Conservation (phyloP, 148 eudicot species). For the Dysphania ambrosioides region DNA sequence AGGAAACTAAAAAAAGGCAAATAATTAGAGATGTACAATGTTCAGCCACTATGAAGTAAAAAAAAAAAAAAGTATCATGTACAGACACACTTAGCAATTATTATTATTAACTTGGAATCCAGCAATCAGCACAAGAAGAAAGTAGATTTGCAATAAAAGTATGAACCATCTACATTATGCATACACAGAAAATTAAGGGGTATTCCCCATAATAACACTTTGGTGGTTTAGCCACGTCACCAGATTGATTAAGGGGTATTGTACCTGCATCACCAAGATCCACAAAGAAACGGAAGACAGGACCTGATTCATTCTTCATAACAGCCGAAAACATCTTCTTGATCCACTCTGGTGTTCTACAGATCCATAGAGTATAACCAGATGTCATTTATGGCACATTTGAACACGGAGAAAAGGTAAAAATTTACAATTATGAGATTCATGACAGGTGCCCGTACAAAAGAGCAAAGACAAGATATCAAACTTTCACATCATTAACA, state of each 20-base stretch:
- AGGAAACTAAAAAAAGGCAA: slow-evolving; percentile 56
- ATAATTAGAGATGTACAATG: slow-evolving; percentile 21
- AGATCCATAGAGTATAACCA: slow-evolving; percentile 19
- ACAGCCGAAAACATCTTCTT: slow-evolving; percentile 71
- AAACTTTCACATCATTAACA: neutral
- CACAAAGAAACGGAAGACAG: slow-evolving; percentile 93
- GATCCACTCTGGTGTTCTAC: slow-evolving; percentile 83
- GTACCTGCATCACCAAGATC: slow-evolving; percentile 96
- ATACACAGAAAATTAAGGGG: neutral
- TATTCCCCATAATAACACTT: neutral
- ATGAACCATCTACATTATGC: neutral
- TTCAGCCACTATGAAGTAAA: neutral
- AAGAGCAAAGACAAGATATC: neutral
- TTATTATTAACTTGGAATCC: neutral
- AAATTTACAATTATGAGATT: neutral
- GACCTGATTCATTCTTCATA: slow-evolving; percentile 70
- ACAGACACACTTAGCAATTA: neutral
- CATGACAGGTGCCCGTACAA: neutral
- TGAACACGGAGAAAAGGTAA: slow-evolving; percentile 1
- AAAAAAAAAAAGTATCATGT: neutral
- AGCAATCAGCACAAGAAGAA: neutral
- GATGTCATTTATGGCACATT: slow-evolving; percentile 1
- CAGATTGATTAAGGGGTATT: neutral
- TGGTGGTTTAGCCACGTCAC: neutral
- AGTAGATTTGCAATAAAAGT: neutral